These are phyloP conservation scores for Coemansia brasiliensis DNA, from an alignment of 192 early-diverging fungal species.

Conservation along the genomic window DNA sequence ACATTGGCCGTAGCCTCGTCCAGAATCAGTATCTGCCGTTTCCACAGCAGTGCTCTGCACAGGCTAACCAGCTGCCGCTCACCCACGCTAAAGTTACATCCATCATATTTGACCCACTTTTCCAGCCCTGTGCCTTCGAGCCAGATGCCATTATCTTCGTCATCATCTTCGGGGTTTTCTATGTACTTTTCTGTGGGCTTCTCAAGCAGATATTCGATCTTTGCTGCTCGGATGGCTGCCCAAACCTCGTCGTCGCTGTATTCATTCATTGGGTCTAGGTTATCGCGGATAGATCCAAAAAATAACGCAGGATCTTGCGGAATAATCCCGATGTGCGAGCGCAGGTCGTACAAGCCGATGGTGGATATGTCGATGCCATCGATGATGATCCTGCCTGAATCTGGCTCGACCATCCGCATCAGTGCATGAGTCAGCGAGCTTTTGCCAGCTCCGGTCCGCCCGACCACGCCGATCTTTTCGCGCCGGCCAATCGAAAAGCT, in stretches of 20 bases:
- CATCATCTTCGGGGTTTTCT: conserved; percentile 4
- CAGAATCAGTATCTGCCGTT: conserved; percentile 68
- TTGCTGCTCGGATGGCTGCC: conserved; percentile 56
- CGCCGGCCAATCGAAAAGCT: conserved; percentile 56
- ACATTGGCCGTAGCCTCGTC: conserved; percentile 75
- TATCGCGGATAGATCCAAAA: conserved; percentile 65
- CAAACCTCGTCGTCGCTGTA: conserved; percentile 66
- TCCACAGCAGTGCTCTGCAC: conserved; percentile 63
- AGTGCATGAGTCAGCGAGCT: conserved; percentile 60
- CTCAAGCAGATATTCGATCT: conserved; percentile 42
- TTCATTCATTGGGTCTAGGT: conserved; percentile 64
- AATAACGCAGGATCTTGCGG: conserved; percentile 75
- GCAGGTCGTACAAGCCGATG: conserved; percentile 61
- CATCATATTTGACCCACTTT: conserved; percentile 45
- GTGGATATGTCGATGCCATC: conserved; percentile 61
- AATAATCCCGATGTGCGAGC: conserved; percentile 62
- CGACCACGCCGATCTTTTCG: conserved; percentile 81
- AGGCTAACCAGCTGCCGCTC: conserved; percentile 65
- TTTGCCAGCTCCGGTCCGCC: conserved; percentile 81
- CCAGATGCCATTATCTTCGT: background rate
- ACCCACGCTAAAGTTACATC: conserved; percentile 70
- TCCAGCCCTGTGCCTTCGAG: conserved; percentile 12
- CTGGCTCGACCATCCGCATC: conserved; percentile 67
- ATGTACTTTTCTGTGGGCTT: conserved; percentile 10
- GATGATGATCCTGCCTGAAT: conserved; percentile 55